Base-by-base conservation (phyloP, 2,329 filamentous ascomycete species). In the Botrytis paeoniae region DNA sequence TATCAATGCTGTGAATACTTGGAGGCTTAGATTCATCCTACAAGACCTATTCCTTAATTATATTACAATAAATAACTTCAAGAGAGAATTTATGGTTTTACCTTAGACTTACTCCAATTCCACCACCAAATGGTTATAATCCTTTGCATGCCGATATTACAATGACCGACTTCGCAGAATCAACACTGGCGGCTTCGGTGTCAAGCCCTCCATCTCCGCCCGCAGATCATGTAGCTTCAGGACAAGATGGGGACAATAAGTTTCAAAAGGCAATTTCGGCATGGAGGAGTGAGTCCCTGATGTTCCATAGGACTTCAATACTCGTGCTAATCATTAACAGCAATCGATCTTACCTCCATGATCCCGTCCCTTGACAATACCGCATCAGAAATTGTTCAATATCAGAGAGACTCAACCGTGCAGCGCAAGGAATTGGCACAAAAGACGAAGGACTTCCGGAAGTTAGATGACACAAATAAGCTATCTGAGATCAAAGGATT, bases 401-500 rank as follows among this genome's bases (percentile, higher is more conserved):
- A 97, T 81, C 97, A 99, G 81, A 89, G 95, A 78, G 96, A 98
- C 82, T 93, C 95, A n/a, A 92, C 97, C 7, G 91, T 98, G 0
- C 95, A 99, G 82, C 89, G 96, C 70, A 99, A 99, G 81, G 97
- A 99, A 75, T 86, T 99, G 32, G 96, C 97, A n/a, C 95, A 98
- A 81, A 98, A 98, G 86, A 99, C 96, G 0, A 99, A 99, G 80
- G 95, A 98, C 79, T 99, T 98, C 78, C 88, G 95, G 75, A 98
- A 98, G 82, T 87, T 97, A 18, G 95, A 98, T 78, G 94, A 99
- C 85, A 85, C 92, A 18, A 89, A 89, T 73, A 99, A 98, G 82
- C 84, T 99, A 71, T 86, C 86, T 8, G 96, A 99, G 82, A 90
- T 97, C 84, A 99, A 98, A 83, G 89, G 89, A 57, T 84, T 99